These are phyloP conservation scores for Neurospora sp. DNA, from an alignment of 495 filamentous ascomycete species.

Conservation along the genomic window DNA sequence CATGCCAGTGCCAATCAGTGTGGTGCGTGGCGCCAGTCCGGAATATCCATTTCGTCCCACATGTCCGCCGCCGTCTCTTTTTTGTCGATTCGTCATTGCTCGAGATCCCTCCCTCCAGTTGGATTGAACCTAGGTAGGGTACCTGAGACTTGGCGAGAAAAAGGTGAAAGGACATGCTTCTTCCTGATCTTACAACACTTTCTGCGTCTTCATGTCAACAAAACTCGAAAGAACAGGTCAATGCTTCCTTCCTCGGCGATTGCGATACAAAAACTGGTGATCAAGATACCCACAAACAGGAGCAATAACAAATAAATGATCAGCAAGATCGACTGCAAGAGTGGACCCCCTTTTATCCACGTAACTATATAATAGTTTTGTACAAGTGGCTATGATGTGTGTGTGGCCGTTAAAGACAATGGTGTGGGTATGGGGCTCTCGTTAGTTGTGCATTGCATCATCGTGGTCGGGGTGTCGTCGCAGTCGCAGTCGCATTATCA, in stretches of 20 bases:
- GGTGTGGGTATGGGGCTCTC: neutral
- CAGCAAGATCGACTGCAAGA: neutral
- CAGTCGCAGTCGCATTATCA: neutral
- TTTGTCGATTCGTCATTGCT: no score
- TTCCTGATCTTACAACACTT: neutral
- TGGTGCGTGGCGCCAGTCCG: neutral
- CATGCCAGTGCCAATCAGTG: neutral
- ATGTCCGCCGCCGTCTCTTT: neutral
- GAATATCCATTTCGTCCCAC: neutral
- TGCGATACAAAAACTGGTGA: neutral
- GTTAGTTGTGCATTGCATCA: neutral
- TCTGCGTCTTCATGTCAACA: neutral
- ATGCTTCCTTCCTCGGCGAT: neutral
- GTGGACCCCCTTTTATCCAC: neutral
- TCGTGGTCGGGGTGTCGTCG: neutral
- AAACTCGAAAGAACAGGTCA: neutral
- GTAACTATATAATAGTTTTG: neutral
- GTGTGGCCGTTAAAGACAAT: neutral
- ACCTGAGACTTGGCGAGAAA: no score
- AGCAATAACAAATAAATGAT: neutral
- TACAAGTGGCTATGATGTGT: neutral
- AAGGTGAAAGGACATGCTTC: no score
- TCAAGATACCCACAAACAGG: neutral
- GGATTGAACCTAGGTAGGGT: no score
- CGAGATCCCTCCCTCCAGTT: no score